phyloP scores from a whole-genome alignment of 148 eudicot genomes.

The Dysphania ambrosioides region DNA sequence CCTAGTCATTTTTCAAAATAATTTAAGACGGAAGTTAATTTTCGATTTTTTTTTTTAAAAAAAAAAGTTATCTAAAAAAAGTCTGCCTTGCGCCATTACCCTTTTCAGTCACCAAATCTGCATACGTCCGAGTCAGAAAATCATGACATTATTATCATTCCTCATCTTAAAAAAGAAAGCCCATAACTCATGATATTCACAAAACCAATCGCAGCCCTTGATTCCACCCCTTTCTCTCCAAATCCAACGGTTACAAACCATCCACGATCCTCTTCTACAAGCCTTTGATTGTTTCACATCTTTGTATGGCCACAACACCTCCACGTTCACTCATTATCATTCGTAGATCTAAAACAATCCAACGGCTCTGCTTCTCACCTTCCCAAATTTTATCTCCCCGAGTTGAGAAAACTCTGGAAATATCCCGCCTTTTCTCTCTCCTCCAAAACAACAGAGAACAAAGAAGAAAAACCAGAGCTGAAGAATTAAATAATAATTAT shows the following conservation, averaged over 20 bases:
- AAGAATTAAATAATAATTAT: too few species aligned
- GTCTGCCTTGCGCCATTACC: too few species aligned
- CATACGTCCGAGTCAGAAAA: constrained; percentile 12
- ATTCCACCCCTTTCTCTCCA: background rate
- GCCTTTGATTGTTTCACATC: constrained; percentile 59
- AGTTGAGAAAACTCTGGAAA: too few species aligned
- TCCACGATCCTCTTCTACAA: constrained; percentile 41
- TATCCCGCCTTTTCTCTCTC: too few species aligned
- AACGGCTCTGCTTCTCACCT: constrained; percentile 38
- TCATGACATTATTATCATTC: background rate
- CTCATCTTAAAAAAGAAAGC: background rate
- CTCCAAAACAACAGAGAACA: background rate
- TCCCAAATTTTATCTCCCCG: too few species aligned
- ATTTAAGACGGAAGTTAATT: too few species aligned
- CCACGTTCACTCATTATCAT: constrained; percentile 47
- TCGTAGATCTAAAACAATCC: constrained; percentile 47
- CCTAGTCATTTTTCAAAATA: too few species aligned
- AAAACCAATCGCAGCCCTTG: background rate
- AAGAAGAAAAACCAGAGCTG: background rate
- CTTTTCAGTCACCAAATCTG: constrained; percentile 1
- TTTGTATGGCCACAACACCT: constrained; percentile 47
- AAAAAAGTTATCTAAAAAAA: too few species aligned
- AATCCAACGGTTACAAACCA: constrained; percentile 21
- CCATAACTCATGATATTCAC: background rate
- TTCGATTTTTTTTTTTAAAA: too few species aligned